Evolutionary conservation across 495 filamentous ascomycete species (phyloP).

Genomic region (Penicillium turbatum): DNA sequence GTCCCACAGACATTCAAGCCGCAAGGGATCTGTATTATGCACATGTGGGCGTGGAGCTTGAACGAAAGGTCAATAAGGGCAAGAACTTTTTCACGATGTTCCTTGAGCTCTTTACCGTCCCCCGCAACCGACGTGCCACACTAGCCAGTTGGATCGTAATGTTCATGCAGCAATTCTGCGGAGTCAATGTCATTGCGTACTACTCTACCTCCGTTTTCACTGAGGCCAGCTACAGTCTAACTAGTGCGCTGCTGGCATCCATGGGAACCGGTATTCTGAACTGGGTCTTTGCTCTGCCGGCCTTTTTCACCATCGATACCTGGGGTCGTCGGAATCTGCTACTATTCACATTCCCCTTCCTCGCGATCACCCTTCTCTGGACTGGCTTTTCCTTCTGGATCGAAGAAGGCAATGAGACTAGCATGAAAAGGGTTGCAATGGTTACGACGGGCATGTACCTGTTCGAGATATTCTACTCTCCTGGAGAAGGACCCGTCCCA

Average conservation of each 20-base stretch:
- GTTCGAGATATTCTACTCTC: conserved; percentile 50
- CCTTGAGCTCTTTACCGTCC: conserved; percentile 50
- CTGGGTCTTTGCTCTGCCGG: conserved; percentile 62
- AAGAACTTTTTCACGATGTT: conserved; percentile 48
- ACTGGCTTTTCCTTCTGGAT: conserved; percentile 58
- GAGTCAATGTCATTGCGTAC: conserved; percentile 51
- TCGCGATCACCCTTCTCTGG: conserved; percentile 54
- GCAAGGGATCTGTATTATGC: conserved; percentile 54
- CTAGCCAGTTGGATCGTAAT: conserved; percentile 49
- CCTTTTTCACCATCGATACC: conserved; percentile 65
- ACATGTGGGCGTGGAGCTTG: conserved; percentile 43
- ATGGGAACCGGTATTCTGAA: conserved; percentile 64
- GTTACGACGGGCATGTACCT: conserved; percentile 50
- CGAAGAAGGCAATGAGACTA: conserved; percentile 22
- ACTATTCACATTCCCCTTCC: conserved; percentile 60
- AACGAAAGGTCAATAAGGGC: conserved; percentile 41
- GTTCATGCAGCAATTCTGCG: conserved; percentile 51
- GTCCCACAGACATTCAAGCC: conserved; percentile 45
- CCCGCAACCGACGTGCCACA: conserved; percentile 51
- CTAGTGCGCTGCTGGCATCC: conserved; percentile 50
- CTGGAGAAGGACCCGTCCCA: conserved; percentile 54
- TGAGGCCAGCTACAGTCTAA: conserved; percentile 41
- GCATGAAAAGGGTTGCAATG: conserved; percentile 41
- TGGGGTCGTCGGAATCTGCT: conserved; percentile 60
- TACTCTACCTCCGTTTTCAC: conserved; percentile 56